Percentiles rank a stretch among this genome's conserved stretches.
Evolutionary conservation across 495 filamentous ascomycete species (phyloP).

Genomic region (Penicillium psychrofluorescens): DNA sequence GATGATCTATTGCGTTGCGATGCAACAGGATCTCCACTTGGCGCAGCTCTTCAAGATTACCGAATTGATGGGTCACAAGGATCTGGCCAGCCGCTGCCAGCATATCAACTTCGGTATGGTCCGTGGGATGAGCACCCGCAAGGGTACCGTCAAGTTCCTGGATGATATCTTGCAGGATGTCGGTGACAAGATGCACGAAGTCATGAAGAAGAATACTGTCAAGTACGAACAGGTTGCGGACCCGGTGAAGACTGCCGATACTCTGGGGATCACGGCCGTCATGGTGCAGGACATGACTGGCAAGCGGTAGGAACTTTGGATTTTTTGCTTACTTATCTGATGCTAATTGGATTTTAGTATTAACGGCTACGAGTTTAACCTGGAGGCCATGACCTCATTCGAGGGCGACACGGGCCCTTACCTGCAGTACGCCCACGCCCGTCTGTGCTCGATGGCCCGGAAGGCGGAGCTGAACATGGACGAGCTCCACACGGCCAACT

Average conservation of each 20-base stretch:
- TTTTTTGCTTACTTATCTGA: background rate
- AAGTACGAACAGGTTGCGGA: slow-evolving; percentile 61
- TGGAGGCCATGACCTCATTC: slow-evolving; percentile 61
- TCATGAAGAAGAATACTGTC: slow-evolving; percentile 57
- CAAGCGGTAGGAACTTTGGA: slow-evolving; percentile 44
- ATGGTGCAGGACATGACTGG: slow-evolving; percentile 69
- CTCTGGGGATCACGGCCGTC: slow-evolving; percentile 58
- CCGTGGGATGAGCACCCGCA: slow-evolving; percentile 60
- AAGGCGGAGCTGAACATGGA: slow-evolving; percentile 38
- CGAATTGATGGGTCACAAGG: slow-evolving; percentile 58
- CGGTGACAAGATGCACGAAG: slow-evolving; percentile 64
- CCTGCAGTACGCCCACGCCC: slow-evolving; percentile 63
- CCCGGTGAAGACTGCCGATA: slow-evolving; percentile 46
- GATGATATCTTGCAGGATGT: slow-evolving; percentile 60
- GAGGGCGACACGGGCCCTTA: slow-evolving; percentile 67
- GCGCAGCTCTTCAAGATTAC: slow-evolving; percentile 65
- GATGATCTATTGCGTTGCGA: slow-evolving; percentile 70
- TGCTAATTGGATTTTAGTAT: slow-evolving; percentile 32
- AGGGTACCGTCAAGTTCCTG: slow-evolving; percentile 64
- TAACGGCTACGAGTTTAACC: slow-evolving; percentile 62
- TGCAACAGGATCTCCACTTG: slow-evolving; percentile 66
- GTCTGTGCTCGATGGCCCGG: slow-evolving; percentile 56
- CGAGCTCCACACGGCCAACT: slow-evolving; percentile 44
- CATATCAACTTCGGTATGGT: slow-evolving; percentile 73
- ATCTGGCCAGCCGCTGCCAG: slow-evolving; percentile 54